Conservation (phyloP, 768 basidiomycete genomes). For the Boletus pseudo-olivaceus region DNA sequence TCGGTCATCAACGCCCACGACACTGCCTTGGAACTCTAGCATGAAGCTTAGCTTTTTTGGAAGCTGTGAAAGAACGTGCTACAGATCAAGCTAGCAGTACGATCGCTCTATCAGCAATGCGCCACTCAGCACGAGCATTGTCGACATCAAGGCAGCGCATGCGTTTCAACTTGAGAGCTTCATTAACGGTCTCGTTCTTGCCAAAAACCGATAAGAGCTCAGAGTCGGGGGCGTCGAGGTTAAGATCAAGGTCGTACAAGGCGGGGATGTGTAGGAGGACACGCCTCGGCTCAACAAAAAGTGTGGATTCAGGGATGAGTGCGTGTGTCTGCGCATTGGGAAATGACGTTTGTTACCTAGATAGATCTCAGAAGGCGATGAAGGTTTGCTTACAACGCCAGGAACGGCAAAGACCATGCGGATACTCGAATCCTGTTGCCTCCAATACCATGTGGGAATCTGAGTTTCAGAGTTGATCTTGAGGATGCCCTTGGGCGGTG, state of each 20-base stretch:
- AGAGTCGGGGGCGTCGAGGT: conserved; percentile 54
- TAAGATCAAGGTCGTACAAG: conserved; percentile 51
- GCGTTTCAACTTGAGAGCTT: conserved; percentile 51
- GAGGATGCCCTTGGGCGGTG: conserved; percentile 41
- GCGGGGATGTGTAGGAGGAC: conserved; percentile 50
- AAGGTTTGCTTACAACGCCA: conserved; percentile 45
- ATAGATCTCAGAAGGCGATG: conserved; percentile 4
- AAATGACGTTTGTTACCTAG: conserved; percentile 1
- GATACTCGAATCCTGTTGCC: conserved; percentile 39
- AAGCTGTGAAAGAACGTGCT: not conserved
- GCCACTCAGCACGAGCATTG: conserved; percentile 65
- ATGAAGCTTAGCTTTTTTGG: not conserved
- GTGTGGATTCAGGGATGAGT: conserved; percentile 43
- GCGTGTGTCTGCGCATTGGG: conserved; percentile 40
- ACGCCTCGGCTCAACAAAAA: conserved; percentile 65
- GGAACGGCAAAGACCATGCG: conserved; percentile 53
- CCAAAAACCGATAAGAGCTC: conserved; percentile 39
- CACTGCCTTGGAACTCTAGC: conserved; percentile 4
- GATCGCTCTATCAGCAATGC: conserved; percentile 48
- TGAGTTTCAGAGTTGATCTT: conserved; percentile 26
- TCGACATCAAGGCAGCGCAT: conserved; percentile 60
- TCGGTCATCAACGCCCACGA: not conserved
- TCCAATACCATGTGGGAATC: conserved; percentile 53
- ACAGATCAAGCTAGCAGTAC: conserved; percentile 39
- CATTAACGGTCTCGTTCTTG: conserved; percentile 13